These are phyloP conservation scores for Kuraishia hungarica DNA, from an alignment of 805 yeast genomes.

Conservation along the genomic window DNA sequence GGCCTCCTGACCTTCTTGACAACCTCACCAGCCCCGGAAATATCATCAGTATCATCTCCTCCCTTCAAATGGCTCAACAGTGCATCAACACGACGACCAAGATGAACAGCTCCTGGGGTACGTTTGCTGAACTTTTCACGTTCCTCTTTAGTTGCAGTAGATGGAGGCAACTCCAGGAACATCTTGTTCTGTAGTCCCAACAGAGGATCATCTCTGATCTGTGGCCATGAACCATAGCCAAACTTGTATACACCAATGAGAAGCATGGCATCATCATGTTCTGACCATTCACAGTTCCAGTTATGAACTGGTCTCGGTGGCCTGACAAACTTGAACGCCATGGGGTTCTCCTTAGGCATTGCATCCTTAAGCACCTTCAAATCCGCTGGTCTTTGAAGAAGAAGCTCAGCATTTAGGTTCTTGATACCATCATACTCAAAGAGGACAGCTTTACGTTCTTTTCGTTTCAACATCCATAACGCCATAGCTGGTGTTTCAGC, in stretches of 20 bases:
- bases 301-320: constrained; percentile 76
- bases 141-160: constrained; percentile 26
- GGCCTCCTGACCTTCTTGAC: constrained; percentile 12
- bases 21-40: constrained; percentile 7
- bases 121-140: constrained; percentile 38
- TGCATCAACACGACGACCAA: constrained; percentile 87
- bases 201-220: constrained; percentile 92
- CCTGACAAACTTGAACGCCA: constrained; percentile 48
- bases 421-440: constrained; percentile 86
- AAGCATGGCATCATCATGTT: constrained; percentile 77
- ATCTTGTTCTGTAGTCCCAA: constrained; percentile 79
- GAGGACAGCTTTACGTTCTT: constrained; percentile 82
- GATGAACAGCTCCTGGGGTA: constrained; percentile 87
- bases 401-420: constrained; percentile 83
- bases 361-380: constrained; percentile 52
- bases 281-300: constrained; percentile 87
- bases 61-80: constrained; percentile 64
- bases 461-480: constrained; percentile 54
- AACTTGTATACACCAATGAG: constrained; percentile 83
- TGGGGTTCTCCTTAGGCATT: constrained; percentile 47
- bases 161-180: constrained; percentile 40
- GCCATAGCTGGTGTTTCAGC: constrained; percentile 35
- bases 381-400: constrained; percentile 79
- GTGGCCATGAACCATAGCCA: constrained; percentile 94
- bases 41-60: constrained; percentile 12